Base-by-base conservation (phyloP, 768 basidiomycete genomes). In the Mycena chlorophos region DNA sequence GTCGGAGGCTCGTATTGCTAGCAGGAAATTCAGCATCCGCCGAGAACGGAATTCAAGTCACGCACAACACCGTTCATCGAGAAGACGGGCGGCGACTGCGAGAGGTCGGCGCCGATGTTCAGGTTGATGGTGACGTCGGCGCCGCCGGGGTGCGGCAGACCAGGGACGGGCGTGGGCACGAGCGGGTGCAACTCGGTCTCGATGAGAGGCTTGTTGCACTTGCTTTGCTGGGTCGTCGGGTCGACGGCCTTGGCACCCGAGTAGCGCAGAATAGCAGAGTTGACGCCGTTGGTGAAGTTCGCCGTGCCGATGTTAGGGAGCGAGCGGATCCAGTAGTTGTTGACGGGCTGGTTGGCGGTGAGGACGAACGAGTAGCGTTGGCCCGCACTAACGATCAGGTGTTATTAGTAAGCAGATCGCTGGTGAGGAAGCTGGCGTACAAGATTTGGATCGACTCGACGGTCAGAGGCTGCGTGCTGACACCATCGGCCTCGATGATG, bases 291-390 rank as follows among this genome's bases (percentile, higher is more conserved):
- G 0, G 50, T 60, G 47, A 75, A 74, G 5, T 69, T 63, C 0
- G 46, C 39, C 4, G 57, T 29, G 12, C 69, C 68, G 1, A 52
- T 2, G 37, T 71, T 73, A 6, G 75, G 73, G 10, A 70, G 6
- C 74, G 68, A 42, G 77, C 37, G 23, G 25, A 52, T 45, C 77
- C 78, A 81, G 58, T 81, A 81, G 65, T 80, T 79, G 40, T 45
- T 62, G 26, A 73, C 47, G 2, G 63, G 61, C 38, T 74, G 68
- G 55, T 74, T 69, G 5, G 79, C 71, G 20, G 69, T 63, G 5
- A 78, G 58, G 20, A 79, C 64, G 56, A 80, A 71, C 2, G 76
- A 79, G 49, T 78, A 78, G 19, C 78, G 73, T 57, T 79, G 79
- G 6, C 75, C 77, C 6, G 55, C 53, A 19, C 40, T 42, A 42